Base-by-base conservation (phyloP, 202 grass and related monocot species). In the Setaria viridis region DNA sequence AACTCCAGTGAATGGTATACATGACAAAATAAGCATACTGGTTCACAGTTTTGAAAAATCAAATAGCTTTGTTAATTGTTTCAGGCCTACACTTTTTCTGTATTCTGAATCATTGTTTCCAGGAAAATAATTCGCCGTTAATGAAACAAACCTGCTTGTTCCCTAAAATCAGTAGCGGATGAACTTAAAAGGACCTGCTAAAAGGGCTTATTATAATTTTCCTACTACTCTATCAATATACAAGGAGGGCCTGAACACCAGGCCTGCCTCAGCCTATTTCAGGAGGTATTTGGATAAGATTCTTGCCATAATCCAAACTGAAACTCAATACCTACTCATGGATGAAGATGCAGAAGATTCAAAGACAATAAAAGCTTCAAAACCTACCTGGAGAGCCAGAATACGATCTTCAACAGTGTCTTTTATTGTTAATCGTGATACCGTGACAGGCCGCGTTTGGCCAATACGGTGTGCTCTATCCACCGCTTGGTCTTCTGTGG, bases 401-500 rank as follows among this genome's bases (percentile, higher is more conserved):
- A 99, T 99, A 46, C 97, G 92, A 88, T 99, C 97, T 77, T 99
- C 97, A 70, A 99, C 97, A 0, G 94, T 99, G 77, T 93, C 91
- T 87, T 91, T 91, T 37, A 99, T 88, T 37, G 97, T 99, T 79
- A 99, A 92, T 19, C 97, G 89, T 78, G 97, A 97, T 74, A 99
- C 97, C 9, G 80, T 92, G 46, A 99, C 97, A 67, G 97, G 97
- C 50, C 97, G 88, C 29, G 85, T 97, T 85, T 99, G 97, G 73
- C 97, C 97, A 75, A 99, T 99, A 80, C 97, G 90, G 55, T 99
- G 97, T 21, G 97, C 97, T 88, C 97, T 93, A 86, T 99, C 97
- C 82, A 99, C 94, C n/a, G 97, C 97, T 87, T 99, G 97, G 81
- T 99, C 97, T 88, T 99, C 97, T 15, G 97, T 99, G 3, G 97